phyloP scores from a whole-genome alignment of 441 rosid genomes.

The Populus tomentosa region DNA sequence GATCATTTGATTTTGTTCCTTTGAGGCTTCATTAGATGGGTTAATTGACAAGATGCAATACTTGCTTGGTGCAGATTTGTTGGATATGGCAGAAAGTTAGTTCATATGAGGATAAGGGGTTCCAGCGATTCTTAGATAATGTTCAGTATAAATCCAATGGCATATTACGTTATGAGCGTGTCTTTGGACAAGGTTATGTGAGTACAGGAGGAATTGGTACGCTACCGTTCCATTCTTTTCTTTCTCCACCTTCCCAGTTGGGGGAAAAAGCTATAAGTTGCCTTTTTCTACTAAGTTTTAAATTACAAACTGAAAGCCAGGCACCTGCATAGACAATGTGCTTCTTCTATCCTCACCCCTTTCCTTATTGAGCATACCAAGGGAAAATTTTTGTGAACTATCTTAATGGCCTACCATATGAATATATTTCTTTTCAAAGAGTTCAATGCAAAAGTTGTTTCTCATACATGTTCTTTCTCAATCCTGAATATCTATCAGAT shows the following conservation, averaged over 20 bases:
- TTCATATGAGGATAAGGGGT: slow-evolving; percentile 77
- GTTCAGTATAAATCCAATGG: slow-evolving; percentile 84
- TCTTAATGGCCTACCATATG: neutral
- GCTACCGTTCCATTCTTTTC: neutral
- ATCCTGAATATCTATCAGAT: neutral
- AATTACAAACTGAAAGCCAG: neutral
- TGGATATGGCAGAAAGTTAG: slow-evolving; percentile 89
- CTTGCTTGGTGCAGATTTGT: slow-evolving; percentile 64
- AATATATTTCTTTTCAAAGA: neutral
- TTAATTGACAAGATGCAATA: slow-evolving; percentile 13
- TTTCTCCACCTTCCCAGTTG: neutral
- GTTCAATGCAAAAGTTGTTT: neutral
- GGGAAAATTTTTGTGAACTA: neutral
- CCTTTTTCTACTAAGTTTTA: neutral
- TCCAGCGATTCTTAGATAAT: slow-evolving; percentile 92
- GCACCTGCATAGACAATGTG: neutral
- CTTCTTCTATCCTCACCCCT: neutral
- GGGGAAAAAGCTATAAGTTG: neutral
- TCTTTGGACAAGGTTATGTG: slow-evolving; percentile 90
- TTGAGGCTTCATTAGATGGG: slow-evolving; percentile 9
- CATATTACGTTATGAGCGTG: slow-evolving; percentile 88
- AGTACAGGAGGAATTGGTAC: slow-evolving; percentile 98
- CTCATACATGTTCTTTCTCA: neutral
- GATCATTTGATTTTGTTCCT: slow-evolving; percentile 3
- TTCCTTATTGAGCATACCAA: neutral